Evolutionary conservation across 768 basidiomycete species (phyloP), one percentile per base, ranked within the genome.

Genomic region (Termitomyces sp.): DNA sequence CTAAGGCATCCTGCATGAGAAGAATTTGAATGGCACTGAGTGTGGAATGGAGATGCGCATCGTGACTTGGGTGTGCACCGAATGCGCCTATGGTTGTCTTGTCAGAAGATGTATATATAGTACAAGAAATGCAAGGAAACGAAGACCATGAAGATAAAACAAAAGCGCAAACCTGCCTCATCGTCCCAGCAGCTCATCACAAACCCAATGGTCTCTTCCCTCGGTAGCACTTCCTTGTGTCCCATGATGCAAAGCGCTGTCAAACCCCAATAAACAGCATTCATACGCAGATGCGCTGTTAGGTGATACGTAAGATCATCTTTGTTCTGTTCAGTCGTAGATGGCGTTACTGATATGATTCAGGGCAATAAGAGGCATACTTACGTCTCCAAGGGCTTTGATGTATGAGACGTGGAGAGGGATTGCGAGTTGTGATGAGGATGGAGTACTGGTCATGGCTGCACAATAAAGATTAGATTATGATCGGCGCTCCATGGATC

Each of bases 101-200:
- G 22, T 59, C 34, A 57, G 55, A 35, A 48, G 9, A 21, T 50
- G 48, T 6, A 34, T 35, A 26, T 6, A 34, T 35, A 26, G 6
- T 47, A 8, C 21, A 19, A 21, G 35, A 28, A 5, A 46, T 11
- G 28, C 30, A 48, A 17, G 22, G 35, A 22, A 54, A 43, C 34
- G 26, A 49, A 53, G 21, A 38, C 12, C 30, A 54, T n/a, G 26
- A 15, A 22, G 28, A 52, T 40, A 43, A 43, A 48, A 38, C 24
- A 34, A 57, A 63, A 55, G 54, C 58, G 62, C 62, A 59, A 54
- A 78, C 94, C 95, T 73, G 84, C 82, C 70, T 91, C 84, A 11
- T 94, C 87, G 64, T 96, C 89, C 93, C 94, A 98, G 68, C 97
- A 99, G 61, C 84, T 87, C 84, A 94, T 81, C 50, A 98, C 93